phyloP scores from a whole-genome alignment of 2,329 filamentous ascomycete species.

The Cytospora piceae region DNA sequence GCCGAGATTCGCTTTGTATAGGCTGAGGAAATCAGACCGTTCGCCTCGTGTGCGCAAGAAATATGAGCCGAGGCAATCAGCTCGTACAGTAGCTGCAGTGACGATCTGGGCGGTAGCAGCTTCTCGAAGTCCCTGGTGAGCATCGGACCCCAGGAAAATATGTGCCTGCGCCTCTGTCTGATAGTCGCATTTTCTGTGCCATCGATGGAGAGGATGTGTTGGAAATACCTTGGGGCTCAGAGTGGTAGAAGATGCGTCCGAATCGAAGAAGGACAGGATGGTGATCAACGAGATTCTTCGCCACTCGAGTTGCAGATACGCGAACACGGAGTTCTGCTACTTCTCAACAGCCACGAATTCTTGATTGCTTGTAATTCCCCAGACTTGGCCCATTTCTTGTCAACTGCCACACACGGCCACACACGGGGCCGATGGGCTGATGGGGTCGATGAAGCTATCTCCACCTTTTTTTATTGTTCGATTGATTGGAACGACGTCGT shows the following conservation, averaged over 20 bases:
- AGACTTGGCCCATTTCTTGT: background rate
- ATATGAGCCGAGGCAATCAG: no score
- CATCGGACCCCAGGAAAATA: background rate
- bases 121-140: background rate
- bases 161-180: background rate
- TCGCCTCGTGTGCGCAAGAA: no score
- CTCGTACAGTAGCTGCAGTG: background rate
- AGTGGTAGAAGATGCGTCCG: no score
- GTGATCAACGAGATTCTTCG: no score
- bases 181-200: no score
- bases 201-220: background rate
- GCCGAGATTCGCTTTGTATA: background rate
- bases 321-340: no score
- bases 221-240: background rate
- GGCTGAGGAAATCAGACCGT: no score
- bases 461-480: background rate
- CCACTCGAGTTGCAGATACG: no score
- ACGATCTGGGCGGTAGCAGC: background rate
- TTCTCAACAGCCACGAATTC: no score
- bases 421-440: background rate
- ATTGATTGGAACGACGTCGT: background rate
- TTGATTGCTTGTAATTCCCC: background rate
- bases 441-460: background rate
- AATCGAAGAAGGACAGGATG: no score
- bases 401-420: background rate